phyloP scores from a whole-genome alignment of 2,329 filamentous ascomycete species.

The Leptographium flavum region DNA sequence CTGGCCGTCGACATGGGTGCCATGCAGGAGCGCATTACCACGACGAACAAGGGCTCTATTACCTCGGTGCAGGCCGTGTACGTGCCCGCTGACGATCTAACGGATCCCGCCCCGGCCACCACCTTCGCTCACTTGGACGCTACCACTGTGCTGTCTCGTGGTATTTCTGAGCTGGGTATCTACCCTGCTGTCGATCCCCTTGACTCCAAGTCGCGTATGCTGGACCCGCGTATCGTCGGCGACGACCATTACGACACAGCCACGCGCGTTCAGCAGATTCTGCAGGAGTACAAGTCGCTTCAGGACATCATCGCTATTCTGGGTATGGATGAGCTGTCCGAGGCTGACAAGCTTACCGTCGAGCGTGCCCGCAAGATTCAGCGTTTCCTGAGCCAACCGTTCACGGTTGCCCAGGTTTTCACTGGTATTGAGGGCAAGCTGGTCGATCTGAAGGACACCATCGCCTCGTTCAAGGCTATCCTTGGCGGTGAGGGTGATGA shows the following conservation, averaged over 20 bases:
- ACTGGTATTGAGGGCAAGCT: constrained; percentile 91
- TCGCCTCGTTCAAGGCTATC: constrained; percentile 93
- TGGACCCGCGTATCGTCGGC: constrained; percentile 96
- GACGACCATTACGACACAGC: constrained; percentile 95
- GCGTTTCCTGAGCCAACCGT: constrained; percentile 98
- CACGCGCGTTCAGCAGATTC: constrained; percentile 93
- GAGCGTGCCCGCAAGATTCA: constrained; percentile 99
- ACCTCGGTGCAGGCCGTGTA: constrained; percentile 99
- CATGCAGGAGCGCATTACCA: constrained; percentile 99
- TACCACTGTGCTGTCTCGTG: constrained; percentile 99
- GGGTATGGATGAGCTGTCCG: constrained; percentile 99
- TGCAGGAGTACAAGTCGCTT: constrained; percentile 99
- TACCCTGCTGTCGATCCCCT: constrained; percentile 99
- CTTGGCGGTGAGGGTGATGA: constrained; percentile 89
- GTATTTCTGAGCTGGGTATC: constrained; percentile 99
- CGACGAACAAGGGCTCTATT: constrained; percentile 98
- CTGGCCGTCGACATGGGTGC: constrained; percentile 97
- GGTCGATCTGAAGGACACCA: constrained; percentile 98
- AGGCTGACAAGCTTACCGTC: constrained; percentile 98
- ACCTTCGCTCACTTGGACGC: constrained; percentile 99
- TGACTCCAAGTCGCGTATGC: constrained; percentile 98
- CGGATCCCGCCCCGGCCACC: constrained; percentile 96
- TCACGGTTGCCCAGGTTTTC: constrained; percentile 75
- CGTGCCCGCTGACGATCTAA: constrained; percentile 99
- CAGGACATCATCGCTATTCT: constrained; percentile 99